Evolutionary conservation across 2,329 filamentous ascomycete genomes (phyloP), one percentile per base, ranked within the genome.

Genomic region (Calonectria honghensis): DNA sequence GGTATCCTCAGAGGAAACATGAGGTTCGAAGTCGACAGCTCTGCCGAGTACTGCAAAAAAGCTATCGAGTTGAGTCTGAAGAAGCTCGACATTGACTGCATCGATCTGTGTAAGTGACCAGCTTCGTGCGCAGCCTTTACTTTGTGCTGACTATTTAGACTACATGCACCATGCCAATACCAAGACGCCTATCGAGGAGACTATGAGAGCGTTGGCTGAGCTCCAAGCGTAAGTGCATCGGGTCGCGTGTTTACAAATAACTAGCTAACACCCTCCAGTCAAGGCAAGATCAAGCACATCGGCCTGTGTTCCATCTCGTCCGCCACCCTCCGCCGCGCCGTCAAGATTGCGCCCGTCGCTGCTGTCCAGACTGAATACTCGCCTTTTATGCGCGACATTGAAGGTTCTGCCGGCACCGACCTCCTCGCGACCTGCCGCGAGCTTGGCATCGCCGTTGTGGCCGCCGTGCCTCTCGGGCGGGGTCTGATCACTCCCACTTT

Each of bases 381-480:
- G 10, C 87, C 88, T 0, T 92, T 89, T 78, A 81, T 86, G 3
- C 86, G 93, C 39, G 89, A 91, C 50, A 91, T 94, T 75, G 93
- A 94, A 79, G 87, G 86, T 13, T 20, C 52, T 3, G 81, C 84
- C 0, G 72, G 71, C 0, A 88, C 86, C 0, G 81, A 87, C 31
- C 83, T 93, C 2, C 84, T 93, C 1, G 82, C 86, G 35, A 91
- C 91, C 0, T 89, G 87, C 73, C 86, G 89, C n/a, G 90, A 93
- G 79, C 88, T 93, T 3, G 91, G 91, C 1, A 85, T 91, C 3
- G 85, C 90, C 0, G 84, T 91, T 7, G 86, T 94, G 2, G 88
- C 90, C 2, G 93, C 91, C 83, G 89, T 87, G 20, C 92, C 92
- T 2, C 86, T 94, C 2, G 91, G 91, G 2, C 87, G 91, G 1